phyloP scores from a whole-genome alignment of 148 eudicot genomes.

The Fagopyrum homotropicum region DNA sequence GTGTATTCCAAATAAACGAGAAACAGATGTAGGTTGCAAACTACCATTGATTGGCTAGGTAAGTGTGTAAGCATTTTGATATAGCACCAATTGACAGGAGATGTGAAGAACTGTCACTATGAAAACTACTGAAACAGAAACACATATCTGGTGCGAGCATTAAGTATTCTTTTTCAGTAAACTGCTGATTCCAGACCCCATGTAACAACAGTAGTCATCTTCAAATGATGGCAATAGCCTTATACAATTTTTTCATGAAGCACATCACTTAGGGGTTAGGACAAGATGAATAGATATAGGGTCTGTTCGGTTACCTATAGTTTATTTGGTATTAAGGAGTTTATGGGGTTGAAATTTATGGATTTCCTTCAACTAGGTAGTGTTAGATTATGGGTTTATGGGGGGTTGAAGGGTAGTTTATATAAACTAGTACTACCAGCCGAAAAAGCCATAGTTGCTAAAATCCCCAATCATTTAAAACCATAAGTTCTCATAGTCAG shows the following conservation, averaged over 20 bases:
- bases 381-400: too few species aligned
- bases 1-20: neutral
- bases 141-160: neutral
- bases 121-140: neutral
- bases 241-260: neutral
- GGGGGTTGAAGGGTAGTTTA: too few species aligned
- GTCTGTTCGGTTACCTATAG: too few species aligned
- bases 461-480: neutral
- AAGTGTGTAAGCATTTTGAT: neutral
- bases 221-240: neutral
- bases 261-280: neutral
- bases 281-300: neutral
- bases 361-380: too few species aligned
- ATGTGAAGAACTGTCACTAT: neutral
- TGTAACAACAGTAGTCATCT: neutral
- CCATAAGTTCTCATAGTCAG: neutral
- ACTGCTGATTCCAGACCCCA: neutral
- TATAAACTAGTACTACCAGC: too few species aligned
- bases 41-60: neutral
- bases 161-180: neutral
- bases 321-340: too few species aligned
- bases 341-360: too few species aligned
- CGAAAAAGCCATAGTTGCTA: neutral
- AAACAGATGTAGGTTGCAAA: neutral
- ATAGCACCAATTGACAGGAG: slow-evolving; percentile 2